Base-by-base conservation (phyloP, 1,284 basidiomycete genomes). In the Apiotrichum laibachii region DNA sequence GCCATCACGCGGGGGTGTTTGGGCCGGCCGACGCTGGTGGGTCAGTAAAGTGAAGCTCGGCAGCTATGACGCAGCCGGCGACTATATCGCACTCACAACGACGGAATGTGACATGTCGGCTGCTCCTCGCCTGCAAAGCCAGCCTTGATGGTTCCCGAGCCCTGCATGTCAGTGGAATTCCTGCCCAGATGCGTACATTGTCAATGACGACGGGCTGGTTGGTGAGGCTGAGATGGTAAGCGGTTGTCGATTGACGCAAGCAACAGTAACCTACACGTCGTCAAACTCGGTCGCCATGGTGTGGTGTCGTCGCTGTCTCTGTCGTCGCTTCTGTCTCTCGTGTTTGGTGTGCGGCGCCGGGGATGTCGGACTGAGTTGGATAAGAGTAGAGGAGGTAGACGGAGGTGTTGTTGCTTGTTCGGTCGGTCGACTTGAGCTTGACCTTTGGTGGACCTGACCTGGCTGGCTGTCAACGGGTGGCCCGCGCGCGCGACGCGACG, bases 1-100 rank as follows among this genome's bases (percentile, higher is more conserved):
- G 94, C 94, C 92, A 97, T 96, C 61, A 97, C 90, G 67, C 92
- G 86, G 67, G 92, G 86, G 80, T 97, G 94, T 77, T 97, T 97
- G 66, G 93, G 94, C 63, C 93, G 84, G 22, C 93, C 93, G 66
- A 96, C 92, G 78, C 93, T 96, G 15, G 16, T 31, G 26, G 33
- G 33, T 11, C 34, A 37, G 15, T n/a, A 8, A 3, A 31, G 26
- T 7, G 26, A 4, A 31, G 26, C 40, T 26, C n/a, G 19, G 6
- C 19, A n/a, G 33, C 33, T 44, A 26, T 33, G 10, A 21, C 44
- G 37, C 21, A 31, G 45, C 33, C 37, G 35, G 45, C 10, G 8
- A 19, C 21, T 40, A 52, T 26, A 34, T 67, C 71, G 73, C 70
- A 86, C 92, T 81, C 80, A 96, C 93, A 92, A 96, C 61, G 92